Conservation (phyloP, 768 basidiomycete species). For the Tephrocybe sp. region DNA sequence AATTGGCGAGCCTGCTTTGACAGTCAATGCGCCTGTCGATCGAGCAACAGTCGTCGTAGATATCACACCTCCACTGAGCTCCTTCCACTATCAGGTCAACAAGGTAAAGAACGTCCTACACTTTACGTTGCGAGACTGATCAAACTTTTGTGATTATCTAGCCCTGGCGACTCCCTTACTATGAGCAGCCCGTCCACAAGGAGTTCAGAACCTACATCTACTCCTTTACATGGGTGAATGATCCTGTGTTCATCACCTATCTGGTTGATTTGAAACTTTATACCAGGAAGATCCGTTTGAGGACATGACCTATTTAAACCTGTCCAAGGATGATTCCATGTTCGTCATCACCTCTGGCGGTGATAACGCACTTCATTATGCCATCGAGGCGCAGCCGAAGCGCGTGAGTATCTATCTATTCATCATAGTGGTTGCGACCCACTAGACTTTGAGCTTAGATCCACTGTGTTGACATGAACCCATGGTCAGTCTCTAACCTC, state of each 20-base stretch:
- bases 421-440: not conserved
- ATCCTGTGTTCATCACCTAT: not conserved
- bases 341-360: conserved; percentile 78
- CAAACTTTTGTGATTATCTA: conserved; percentile 18
- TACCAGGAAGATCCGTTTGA: conserved; percentile 69
- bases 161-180: conserved; percentile 71
- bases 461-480: conserved; percentile 76
- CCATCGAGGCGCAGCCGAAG: conserved; percentile 60
- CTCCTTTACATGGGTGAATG: conserved; percentile 57
- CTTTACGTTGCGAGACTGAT: not conserved
- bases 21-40: conserved; percentile 23
- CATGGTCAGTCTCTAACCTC: conserved; percentile 37
- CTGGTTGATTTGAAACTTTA: not conserved
- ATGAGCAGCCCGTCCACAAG: conserved; percentile 67
- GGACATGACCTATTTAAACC: conserved; percentile 63
- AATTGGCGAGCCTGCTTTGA: conserved; percentile 37
- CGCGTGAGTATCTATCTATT: conserved; percentile 32
- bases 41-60: conserved; percentile 34
- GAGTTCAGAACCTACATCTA: conserved; percentile 65
- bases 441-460: conserved; percentile 34
- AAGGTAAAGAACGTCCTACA: conserved; percentile 33
- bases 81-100: conserved; percentile 62
- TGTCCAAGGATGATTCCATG: conserved; percentile 63
- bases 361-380: conserved; percentile 81
- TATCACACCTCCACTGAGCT: conserved; percentile 53